Base-by-base conservation (phyloP, 371 early-diverging fungal genomes). In the Zychaea mexicana region DNA sequence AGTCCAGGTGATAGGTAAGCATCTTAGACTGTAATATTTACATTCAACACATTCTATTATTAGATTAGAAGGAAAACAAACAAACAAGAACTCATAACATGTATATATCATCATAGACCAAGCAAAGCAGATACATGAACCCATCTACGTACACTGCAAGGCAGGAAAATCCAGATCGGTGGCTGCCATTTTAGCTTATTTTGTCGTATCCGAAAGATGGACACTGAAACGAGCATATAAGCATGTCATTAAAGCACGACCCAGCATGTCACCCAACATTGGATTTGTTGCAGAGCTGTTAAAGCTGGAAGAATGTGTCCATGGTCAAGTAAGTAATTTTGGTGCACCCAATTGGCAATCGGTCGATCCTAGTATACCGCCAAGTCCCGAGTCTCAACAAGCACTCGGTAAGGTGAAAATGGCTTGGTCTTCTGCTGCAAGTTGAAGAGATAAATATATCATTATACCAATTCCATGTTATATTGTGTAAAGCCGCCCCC, bases 111-210 rank as follows among this genome's bases (percentile, higher is more conserved):
- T 60, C 52, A 26, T 68, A 82, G 83, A 78, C 27, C 66, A 70
- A 22, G 61, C 76, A 13, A 78, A 78, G 24, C 70, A 75, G 31
- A 59, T 74, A 15, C 81, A 84, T 49, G 78, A 79, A 24, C 79
- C 86, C 0, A 88, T 94, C 57, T 91, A 93, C 64, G 92, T 94
- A 1, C 95, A 94, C 70, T 94, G 95, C 77, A 89, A 90, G 57
- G 94, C 93, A 8, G 95, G 95, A 8, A 88, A 89, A 63, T 93
- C 93, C 5, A 78, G 95, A 21, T 92, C 93, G 0, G 92, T 87
- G 4, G 90, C 91, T 0, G 91, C 85, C 12, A 92, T 92, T 15
- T 74, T 94, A 24, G 94, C 90, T 2, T 92, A 91, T 65, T 64
- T 94, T 32, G 88, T 94, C 6, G 52, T 79, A 5, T 71, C 80